Percentiles rank a stretch among this genome's conserved stretches.
phyloP scores from a whole-genome alignment of 179 eudicot genomes.

The Sideroxylon spinosum region DNA sequence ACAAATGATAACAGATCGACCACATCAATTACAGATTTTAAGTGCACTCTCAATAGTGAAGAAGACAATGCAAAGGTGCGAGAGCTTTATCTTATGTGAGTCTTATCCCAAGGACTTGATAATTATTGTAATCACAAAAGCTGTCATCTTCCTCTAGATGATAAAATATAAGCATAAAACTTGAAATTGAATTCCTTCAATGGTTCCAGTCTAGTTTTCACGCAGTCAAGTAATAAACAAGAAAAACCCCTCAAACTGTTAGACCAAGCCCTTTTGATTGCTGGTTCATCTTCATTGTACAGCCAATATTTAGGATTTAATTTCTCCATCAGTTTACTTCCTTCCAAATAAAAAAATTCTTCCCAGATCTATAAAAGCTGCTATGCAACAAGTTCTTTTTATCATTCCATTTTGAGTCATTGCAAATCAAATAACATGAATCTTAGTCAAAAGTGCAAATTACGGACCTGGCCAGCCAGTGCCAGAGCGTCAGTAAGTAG shows the following conservation, averaged over 20 bases:
- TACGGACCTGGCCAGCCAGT: conserved; percentile 77
- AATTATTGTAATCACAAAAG: background rate
- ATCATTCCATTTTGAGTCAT: background rate
- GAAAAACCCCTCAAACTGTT: background rate
- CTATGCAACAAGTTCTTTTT: background rate
- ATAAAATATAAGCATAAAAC: background rate
- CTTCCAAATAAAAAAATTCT: background rate
- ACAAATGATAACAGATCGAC: background rate
- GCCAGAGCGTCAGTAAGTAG: conserved; percentile 95
- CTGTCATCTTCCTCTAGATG: background rate
- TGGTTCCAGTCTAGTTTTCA: background rate
- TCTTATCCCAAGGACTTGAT: background rate
- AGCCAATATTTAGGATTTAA: background rate
- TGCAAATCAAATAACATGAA: background rate
- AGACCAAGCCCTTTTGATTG: background rate
- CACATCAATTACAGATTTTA: background rate
- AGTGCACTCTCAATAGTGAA: background rate
- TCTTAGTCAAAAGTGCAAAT: background rate
- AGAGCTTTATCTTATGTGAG: background rate
- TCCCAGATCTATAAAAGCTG: background rate
- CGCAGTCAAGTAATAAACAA: background rate
- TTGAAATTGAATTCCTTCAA: background rate
- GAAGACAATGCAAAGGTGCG: background rate
- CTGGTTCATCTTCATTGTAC: background rate
- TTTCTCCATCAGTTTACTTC: background rate